phyloP scores from a whole-genome alignment of 371 early-diverging fungal genomes.

The Paraphysoderma sedebokerense region DNA sequence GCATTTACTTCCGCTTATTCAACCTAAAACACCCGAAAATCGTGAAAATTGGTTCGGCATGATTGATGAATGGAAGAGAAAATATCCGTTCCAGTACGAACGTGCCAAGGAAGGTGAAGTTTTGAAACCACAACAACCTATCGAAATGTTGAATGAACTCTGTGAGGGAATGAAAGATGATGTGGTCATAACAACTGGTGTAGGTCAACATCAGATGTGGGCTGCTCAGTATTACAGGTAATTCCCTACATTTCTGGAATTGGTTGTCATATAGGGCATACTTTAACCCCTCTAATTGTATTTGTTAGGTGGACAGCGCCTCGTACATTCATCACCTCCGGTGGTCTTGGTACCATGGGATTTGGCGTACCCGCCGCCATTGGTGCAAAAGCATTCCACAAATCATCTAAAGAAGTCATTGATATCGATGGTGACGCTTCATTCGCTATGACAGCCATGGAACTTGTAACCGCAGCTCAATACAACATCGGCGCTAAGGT shows the following conservation, averaged over 20 bases:
- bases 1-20: slow-evolving; percentile 47
- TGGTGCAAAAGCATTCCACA: slow-evolving; percentile 79
- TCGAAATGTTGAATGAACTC: slow-evolving; percentile 77
- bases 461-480: slow-evolving; percentile 87
- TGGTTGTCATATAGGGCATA: too few species aligned
- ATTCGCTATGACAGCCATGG: slow-evolving; percentile 95
- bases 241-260: background rate
- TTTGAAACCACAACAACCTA: slow-evolving; percentile 82
- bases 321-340: slow-evolving; percentile 75
- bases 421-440: slow-evolving; percentile 96
- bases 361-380: slow-evolving; percentile 88
- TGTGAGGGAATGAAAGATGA: slow-evolving; percentile 65
- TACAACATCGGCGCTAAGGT: slow-evolving; percentile 93
- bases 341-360: slow-evolving; percentile 96
- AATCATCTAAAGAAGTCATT: slow-evolving; percentile 80
- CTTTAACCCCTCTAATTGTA: too few species aligned
- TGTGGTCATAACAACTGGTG: slow-evolving; percentile 86
- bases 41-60: slow-evolving; percentile 68
- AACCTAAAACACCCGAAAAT: slow-evolving; percentile 4
- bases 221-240: slow-evolving; percentile 34
- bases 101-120: slow-evolving; percentile 7
- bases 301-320: slow-evolving; percentile 75
- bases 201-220: slow-evolving; percentile 99
- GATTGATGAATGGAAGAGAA: slow-evolving; percentile 66
- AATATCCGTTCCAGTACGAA: slow-evolving; percentile 62